Conservation (phyloP, 345 rosid species). For the Aquilaria malaccensis region DNA sequence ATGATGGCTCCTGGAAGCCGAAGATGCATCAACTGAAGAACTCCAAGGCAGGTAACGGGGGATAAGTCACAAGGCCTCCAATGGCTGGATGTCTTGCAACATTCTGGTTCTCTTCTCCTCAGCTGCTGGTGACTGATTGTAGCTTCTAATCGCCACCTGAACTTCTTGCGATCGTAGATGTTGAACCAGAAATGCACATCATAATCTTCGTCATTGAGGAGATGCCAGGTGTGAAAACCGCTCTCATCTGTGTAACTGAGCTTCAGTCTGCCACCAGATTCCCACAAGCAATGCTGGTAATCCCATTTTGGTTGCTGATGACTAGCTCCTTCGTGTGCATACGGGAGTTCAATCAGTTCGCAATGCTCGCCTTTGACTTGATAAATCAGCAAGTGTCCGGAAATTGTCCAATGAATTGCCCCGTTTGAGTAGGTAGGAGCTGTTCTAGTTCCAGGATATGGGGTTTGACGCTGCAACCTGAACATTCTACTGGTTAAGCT, state of each 20-base stretch:
- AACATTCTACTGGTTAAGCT: background rate
- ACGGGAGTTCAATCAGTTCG: conserved; percentile 12
- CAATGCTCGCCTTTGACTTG: conserved; percentile 4
- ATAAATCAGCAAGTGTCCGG: conserved; percentile 12
- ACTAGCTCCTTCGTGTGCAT: background rate
- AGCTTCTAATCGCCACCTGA: conserved; percentile 13
- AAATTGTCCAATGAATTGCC: conserved; percentile 17
- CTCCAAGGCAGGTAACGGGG: conserved; percentile 11
- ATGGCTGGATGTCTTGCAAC: background rate
- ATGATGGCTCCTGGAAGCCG: conserved; percentile 12
- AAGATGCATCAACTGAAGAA: conserved; percentile 12
- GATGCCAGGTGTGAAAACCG: conserved; percentile 18
- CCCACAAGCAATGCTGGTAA: conserved; percentile 16
- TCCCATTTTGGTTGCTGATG: background rate
- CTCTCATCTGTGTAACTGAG: conserved; percentile 13
- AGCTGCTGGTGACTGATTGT: conserved; percentile 5
- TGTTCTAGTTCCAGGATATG: too few relatives aligned
- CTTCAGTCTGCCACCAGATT: conserved; percentile 14
- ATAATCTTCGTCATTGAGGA: conserved; percentile 16
- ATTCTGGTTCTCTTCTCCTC: background rate
- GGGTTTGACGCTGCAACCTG: too few relatives aligned
- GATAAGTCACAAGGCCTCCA: conserved; percentile 4
- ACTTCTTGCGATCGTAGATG: conserved; percentile 9
- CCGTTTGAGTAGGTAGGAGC: conserved; percentile 11
- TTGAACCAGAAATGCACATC: background rate